Conservation (phyloP, 73 alveolate species). For the Durusdinium trenchii region DNA sequence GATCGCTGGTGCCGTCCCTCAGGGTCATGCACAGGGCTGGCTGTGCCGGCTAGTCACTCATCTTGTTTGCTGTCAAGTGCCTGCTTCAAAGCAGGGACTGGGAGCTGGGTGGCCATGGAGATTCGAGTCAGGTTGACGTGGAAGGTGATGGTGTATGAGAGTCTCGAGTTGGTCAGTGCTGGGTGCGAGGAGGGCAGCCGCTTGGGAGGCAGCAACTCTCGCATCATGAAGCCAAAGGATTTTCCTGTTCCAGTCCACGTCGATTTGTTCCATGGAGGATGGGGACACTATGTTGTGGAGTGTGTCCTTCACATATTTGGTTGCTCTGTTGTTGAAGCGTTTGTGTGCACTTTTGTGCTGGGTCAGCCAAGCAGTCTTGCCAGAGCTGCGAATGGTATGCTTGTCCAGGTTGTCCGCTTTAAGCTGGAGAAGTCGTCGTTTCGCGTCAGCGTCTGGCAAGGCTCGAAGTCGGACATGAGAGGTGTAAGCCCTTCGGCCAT, state of each 20-base stretch:
- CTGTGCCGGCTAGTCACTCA: constrained; percentile 12
- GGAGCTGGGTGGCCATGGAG: background rate
- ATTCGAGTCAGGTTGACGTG: background rate
- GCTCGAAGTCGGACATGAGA: background rate
- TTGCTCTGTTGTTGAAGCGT: background rate
- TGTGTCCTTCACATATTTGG: background rate
- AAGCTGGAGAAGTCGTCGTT: background rate
- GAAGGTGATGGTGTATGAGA: background rate
- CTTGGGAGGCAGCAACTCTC: background rate
- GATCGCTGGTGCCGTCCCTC: background rate
- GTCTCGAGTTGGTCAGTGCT: background rate
- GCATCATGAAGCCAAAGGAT: background rate
- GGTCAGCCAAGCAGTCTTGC: constrained; percentile 22
- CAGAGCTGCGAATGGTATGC: background rate
- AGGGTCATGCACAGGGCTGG: background rate
- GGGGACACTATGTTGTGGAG: background rate
- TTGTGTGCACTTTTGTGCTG: background rate
- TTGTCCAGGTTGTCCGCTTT: background rate
- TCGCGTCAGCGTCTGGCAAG: background rate
- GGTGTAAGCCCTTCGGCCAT: background rate
- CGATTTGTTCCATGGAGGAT: background rate
- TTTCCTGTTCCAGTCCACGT: background rate
- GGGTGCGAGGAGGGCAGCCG: background rate
- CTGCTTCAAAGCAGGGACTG: background rate
- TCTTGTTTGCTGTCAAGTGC: background rate